Conservation (phyloP, 352 stramenopile species). For the Pythium vanterpoolii region DNA sequence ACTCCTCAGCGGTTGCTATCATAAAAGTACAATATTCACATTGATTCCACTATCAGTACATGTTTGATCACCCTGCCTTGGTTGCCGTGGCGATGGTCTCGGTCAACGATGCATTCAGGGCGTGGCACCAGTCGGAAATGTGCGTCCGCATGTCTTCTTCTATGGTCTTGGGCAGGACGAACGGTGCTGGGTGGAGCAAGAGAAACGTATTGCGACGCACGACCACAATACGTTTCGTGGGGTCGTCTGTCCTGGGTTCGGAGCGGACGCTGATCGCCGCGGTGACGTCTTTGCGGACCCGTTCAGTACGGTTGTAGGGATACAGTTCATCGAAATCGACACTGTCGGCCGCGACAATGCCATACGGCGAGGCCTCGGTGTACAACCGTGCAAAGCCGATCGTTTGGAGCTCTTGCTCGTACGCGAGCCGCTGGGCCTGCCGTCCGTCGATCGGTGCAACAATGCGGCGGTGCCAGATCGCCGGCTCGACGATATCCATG, state of each 20-base stretch:
- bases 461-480: slow-evolving; percentile 40
- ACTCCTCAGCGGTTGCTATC: too few species aligned
- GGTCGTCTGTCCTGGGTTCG: background rate
- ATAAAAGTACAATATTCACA: too few species aligned
- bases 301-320: slow-evolving; percentile 30
- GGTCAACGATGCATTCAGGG: background rate
- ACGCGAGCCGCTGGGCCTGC: too few species aligned
- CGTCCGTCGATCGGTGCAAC: slow-evolving; percentile 25
- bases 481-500: slow-evolving; percentile 30
- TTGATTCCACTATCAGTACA: background rate
- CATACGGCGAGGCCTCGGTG: slow-evolving; percentile 8
- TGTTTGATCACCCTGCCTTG: background rate
- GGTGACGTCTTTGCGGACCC: slow-evolving; percentile 30
- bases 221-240: slow-evolving; percentile 1
- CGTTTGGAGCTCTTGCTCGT: slow-evolving; percentile 20
- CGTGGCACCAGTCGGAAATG: background rate
- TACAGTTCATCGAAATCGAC: slow-evolving; percentile 22
- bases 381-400: slow-evolving; percentile 30
- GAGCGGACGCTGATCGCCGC: background rate
- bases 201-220: slow-evolving; percentile 2
- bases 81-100: background rate
- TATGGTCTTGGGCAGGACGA: background rate
- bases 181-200: background rate
- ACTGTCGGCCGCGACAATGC: slow-evolving; percentile 19
- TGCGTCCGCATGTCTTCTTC: background rate